Conservation (phyloP, 768 basidiomycete genomes). For the Cyathus striatus region DNA sequence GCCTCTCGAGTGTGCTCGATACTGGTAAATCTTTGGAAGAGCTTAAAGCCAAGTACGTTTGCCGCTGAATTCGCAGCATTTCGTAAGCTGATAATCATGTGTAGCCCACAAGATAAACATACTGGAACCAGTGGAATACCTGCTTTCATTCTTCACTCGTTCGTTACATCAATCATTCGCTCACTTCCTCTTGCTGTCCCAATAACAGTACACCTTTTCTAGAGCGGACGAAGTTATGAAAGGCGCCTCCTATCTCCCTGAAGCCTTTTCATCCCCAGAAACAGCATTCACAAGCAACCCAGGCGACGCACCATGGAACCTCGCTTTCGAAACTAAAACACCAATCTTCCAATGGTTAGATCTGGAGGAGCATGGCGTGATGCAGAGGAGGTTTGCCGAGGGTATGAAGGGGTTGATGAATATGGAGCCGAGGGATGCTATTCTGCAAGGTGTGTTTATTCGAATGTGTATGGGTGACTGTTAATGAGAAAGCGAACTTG, state of each 20-base stretch:
- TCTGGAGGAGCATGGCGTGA: constrained; percentile 11
- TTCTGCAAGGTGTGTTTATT: constrained; percentile 9
- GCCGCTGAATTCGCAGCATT: not conserved
- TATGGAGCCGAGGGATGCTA: constrained; percentile 14
- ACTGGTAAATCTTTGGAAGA: not conserved
- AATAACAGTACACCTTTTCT: not conserved
- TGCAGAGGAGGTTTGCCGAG: constrained; percentile 21
- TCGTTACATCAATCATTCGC: not conserved
- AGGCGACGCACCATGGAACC: constrained; percentile 14
- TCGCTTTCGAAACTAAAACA: constrained; percentile 14
- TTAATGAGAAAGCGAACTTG: not conserved
- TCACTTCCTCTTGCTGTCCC: not conserved
- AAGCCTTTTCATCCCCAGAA: constrained; percentile 21
- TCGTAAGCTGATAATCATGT: not conserved
- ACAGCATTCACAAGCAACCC: constrained; percentile 19
- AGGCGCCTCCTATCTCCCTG: constrained; percentile 22
- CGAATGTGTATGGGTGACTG: not conserved
- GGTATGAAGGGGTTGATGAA: constrained; percentile 20
- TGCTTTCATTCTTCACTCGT: not conserved
- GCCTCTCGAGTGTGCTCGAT: not conserved
- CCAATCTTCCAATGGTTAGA: constrained; percentile 20
- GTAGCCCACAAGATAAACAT: not conserved
- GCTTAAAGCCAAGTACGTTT: not conserved
- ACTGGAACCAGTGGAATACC: not conserved
- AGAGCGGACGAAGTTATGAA: constrained; percentile 27